These are phyloP conservation scores for Emergomyces orientalis DNA, from an alignment of 2,329 filamentous ascomycete species.

Conservation along the genomic window DNA sequence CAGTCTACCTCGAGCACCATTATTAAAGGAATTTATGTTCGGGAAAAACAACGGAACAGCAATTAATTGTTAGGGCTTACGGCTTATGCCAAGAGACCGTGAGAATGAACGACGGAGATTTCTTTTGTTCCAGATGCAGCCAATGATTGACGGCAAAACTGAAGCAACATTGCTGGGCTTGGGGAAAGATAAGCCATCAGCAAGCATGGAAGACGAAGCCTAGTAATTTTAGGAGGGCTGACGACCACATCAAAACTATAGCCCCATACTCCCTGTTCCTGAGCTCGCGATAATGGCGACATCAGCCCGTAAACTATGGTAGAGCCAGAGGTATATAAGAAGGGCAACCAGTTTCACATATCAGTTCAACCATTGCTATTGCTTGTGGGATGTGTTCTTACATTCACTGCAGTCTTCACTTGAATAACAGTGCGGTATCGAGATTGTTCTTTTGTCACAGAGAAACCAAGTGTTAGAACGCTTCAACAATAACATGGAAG, in stretches of 20 bases:
- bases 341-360: background rate
- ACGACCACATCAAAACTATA: background rate
- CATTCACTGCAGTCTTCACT: background rate
- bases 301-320: background rate
- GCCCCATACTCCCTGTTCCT: background rate
- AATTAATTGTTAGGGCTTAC: background rate
- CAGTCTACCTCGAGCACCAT: no score
- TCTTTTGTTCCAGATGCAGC: no score
- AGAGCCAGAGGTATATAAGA: background rate
- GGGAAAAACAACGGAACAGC: no score
- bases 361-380: background rate
- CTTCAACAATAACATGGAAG: background rate
- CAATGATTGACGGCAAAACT: no score
- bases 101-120: no score
- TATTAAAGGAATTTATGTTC: no score
- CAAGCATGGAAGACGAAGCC: background rate
- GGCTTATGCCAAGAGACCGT: background rate
- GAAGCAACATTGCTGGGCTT: background rate
- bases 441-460: background rate
- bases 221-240: background rate
- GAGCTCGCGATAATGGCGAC: background rate
- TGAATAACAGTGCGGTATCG: background rate
- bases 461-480: background rate
- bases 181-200: background rate
- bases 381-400: background rate